Base-by-base conservation (phyloP, 78 protist species). In the Andalucia godoyi region DNA sequence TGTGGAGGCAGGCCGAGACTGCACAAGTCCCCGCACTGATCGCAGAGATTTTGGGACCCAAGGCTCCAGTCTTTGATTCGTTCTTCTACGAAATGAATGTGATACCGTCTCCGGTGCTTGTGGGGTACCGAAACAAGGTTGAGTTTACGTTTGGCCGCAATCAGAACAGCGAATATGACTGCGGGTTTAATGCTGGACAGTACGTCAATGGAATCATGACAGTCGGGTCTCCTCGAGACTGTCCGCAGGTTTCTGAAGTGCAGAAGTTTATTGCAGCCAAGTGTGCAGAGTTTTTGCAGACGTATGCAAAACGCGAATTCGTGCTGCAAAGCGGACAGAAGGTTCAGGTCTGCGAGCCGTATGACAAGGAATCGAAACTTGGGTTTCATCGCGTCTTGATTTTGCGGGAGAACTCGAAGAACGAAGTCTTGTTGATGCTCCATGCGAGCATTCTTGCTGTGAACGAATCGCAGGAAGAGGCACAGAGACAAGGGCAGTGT, bases 101-200 rank as follows among this genome's bases (percentile, higher is more conserved):
- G 40, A 2, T 66, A 15, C 51, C 58, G 50, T 50, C 79, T 10
- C 80, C 84, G 21, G 5, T 0, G 25, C 23, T 27, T 10, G 0
- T 1, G 1, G 78, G 78, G 21, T 78, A 78, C 43, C 74, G 84
- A 15, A 78, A 78, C 69, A 75, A 78, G 57, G 62, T 42, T 47
- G 69, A 78, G 55, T 66, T 78, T 37, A 23, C 72, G 23, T 0
- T 50, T 2, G 83, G 83, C 0, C 5, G 1, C 29, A 25, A 13
- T 18, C 27, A 8, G 7, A 43, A 38, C 4, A 52, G 53, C 34
- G 18, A 6, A 12, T 36, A 25, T 39, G 30, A 23, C 18, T 25
- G 46, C 21, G 70, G 70, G 15, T 63, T 63, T 30, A 17, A 21
- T 39, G 6, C 29, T 13, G 54, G 67, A 17, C 15, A 3, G 27